phyloP scores from a whole-genome alignment of 495 filamentous ascomycete species.

The Penicillium riverlandense region DNA sequence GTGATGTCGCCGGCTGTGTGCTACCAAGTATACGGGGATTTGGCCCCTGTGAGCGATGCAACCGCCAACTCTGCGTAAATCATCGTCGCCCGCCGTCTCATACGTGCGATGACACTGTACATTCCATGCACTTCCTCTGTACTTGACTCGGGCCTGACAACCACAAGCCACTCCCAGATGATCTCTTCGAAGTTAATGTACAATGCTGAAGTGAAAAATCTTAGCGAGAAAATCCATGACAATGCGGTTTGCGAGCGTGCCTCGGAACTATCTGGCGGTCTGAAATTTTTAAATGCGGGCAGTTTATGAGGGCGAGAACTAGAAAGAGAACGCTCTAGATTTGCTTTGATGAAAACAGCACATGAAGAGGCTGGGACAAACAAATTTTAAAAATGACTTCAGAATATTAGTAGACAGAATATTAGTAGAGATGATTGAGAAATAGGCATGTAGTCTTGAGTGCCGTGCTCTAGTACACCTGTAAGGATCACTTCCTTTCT shows the following conservation, averaged over 20 bases:
- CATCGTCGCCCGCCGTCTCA: constrained; percentile 5
- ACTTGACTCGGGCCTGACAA: neutral
- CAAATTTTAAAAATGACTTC: too few species aligned
- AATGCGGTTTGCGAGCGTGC: constrained; percentile 3
- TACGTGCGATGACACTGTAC: constrained; percentile 4
- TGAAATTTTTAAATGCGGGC: too few species aligned
- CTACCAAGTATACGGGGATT: neutral
- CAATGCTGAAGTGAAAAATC: constrained; percentile 6
- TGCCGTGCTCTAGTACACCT: too few species aligned
- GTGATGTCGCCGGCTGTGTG: neutral
- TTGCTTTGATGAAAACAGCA: too few species aligned
- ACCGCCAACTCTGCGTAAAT: neutral
- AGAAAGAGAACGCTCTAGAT: too few species aligned
- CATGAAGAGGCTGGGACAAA: too few species aligned
- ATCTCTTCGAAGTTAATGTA: constrained; percentile 3
- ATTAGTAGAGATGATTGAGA: too few species aligned
- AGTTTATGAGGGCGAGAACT: too few species aligned
- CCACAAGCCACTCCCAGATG: constrained; percentile 2
- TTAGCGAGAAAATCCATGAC: constrained; percentile 3
- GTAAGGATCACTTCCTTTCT: too few species aligned
- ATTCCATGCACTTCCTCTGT: neutral
- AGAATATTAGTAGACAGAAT: too few species aligned
- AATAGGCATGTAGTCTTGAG: too few species aligned
- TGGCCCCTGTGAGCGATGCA: constrained; percentile 4
- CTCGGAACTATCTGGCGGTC: constrained; percentile 3